Conservation (phyloP, 257 asterid genomes). For the Przewalskia tangutica region DNA sequence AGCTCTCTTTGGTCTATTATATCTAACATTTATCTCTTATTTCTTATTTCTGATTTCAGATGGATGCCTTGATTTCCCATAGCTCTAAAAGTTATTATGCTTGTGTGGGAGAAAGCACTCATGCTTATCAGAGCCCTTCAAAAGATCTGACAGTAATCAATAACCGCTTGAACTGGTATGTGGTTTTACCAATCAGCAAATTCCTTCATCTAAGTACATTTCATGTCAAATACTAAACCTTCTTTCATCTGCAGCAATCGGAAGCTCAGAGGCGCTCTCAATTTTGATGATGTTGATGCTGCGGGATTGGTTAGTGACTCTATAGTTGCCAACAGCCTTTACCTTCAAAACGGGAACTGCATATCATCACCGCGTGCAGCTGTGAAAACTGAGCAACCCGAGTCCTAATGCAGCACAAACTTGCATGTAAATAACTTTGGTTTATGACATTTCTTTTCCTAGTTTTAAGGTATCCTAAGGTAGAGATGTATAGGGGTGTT, state of each 20-base stretch:
- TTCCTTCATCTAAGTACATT: neutral
- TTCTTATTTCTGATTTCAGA: slow-evolving; percentile 36
- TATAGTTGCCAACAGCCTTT: slow-evolving; percentile 65
- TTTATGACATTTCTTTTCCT: neutral
- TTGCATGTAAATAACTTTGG: slow-evolving; percentile 31
- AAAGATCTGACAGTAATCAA: slow-evolving; percentile 85
- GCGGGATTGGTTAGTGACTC: slow-evolving; percentile 89
- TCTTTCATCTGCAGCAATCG: slow-evolving; percentile 39
- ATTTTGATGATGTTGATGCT: slow-evolving; percentile 70
- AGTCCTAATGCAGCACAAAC: slow-evolving; percentile 18
- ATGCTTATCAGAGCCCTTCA: slow-evolving; percentile 97
- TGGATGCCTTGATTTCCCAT: slow-evolving; percentile 85
- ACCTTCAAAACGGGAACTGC: slow-evolving; percentile 46
- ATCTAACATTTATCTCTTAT: neutral
- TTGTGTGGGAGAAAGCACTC: slow-evolving; percentile 97
- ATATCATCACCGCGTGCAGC: slow-evolving; percentile 24
- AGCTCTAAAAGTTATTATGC: slow-evolving; percentile 94
- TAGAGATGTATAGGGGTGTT: slow-evolving; percentile 32
- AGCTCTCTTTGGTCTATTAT: neutral
- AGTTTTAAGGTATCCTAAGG: slow-evolving; percentile 20
- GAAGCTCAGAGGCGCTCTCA: slow-evolving; percentile 62
- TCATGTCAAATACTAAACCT: neutral
- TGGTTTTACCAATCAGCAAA: neutral
- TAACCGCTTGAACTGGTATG: slow-evolving; percentile 78
- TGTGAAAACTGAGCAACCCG: slow-evolving; percentile 69